Evolutionary conservation across 108 stramenopile species (phyloP).

Genomic region (Fragilariopsis cylindrus): DNA sequence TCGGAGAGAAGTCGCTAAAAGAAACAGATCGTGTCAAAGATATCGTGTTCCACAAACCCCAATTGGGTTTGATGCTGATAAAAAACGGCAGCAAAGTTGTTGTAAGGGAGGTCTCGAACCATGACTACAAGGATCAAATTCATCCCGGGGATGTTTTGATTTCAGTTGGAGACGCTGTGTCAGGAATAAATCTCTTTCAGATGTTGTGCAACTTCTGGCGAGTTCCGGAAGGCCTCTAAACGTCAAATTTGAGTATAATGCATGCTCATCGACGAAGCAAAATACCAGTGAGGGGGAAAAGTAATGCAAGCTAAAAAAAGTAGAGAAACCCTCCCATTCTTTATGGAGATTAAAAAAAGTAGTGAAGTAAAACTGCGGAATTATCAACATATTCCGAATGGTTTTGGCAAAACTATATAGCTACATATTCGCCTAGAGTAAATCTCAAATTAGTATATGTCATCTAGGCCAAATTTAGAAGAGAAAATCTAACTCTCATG

Average conservation of each 20-base stretch:
- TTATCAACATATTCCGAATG: too few species aligned
- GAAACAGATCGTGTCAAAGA: background rate
- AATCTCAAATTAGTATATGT: too few species aligned
- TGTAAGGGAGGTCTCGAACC: background rate
- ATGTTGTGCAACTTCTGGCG: background rate
- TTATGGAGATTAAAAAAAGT: too few species aligned
- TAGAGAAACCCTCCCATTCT: too few species aligned
- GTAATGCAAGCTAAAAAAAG: too few species aligned
- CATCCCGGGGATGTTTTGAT: background rate
- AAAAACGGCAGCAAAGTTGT: background rate
- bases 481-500: too few species aligned
- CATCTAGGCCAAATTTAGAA: too few species aligned
- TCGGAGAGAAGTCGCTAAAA: background rate
- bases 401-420: too few species aligned
- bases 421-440: too few species aligned
- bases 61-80: conserved; percentile 2
- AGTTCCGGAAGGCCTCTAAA: background rate
- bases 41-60: background rate
- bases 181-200: conserved; percentile 2
- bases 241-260: conserved; percentile 1
- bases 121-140: background rate
- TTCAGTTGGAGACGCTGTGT: background rate
- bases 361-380: too few species aligned
- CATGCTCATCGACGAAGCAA: too few species aligned
- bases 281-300: too few species aligned